Evolutionary conservation across 2,329 filamentous ascomycete species (phyloP), one percentile per base, ranked within the genome.

Genomic region (Diaporthe eres): DNA sequence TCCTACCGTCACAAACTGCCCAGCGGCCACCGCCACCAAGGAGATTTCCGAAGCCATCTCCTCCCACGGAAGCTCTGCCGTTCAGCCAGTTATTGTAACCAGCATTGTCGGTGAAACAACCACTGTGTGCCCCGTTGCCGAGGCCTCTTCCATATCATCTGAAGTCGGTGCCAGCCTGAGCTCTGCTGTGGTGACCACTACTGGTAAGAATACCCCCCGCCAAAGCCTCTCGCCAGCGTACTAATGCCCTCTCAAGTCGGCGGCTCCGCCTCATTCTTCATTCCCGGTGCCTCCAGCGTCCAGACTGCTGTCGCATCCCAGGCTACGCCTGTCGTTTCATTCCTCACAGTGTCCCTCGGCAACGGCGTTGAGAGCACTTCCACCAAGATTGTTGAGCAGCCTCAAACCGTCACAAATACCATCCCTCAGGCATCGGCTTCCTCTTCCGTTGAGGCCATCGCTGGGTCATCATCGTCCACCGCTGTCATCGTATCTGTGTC

Each of bases 1-100:
- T 7, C 80, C 80, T 44, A 71, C 78, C 31, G 79, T 82, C 42
- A 77, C 79, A 75, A 81, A 82, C 79, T 82, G 81, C 78, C 81
- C 81, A 17, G 79, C 79, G 28, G 75, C 75, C 63, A 73, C 73
- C 12, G 58, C 49, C 70, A 73, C 75, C 3, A 57, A 57, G 39
- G 73, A 51, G 12, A 63, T 77, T 17, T 55, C 75, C 19, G 63
- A 65, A 2, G 68, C 74, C 47, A 65, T 75, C 37, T 77, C 75
- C 9, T 75, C 75, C 10, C 70, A 75, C 34, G 75, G 75, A 15
- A 73, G 73, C 12, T 73, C 77, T 71, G 76, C 79, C 60, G 78
- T 80, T 75, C 77, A 77, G 39, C 61, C 78, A 39, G 77, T 82
- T 4, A 37, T 75, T 19, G 78, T 81, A 25, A 82, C 81, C 39